Conservation (phyloP, 345 rosid genomes). For the Aquilaria yunnanensis region DNA sequence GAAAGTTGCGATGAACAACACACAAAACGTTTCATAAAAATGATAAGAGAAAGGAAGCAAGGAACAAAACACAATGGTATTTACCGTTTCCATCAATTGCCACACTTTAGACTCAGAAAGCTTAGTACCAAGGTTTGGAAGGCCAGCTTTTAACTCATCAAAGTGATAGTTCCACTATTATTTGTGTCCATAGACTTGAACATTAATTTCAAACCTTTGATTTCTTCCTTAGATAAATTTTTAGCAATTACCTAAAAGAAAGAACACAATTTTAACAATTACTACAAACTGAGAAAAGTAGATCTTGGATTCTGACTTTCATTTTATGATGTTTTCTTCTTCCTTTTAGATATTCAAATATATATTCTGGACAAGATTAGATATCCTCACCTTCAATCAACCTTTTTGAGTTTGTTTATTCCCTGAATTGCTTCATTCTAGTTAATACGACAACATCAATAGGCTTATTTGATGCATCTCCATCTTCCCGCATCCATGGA, state of each 20-base stretch:
- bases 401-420: slow-evolving; percentile 95
- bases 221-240: no score
- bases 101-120: slow-evolving; percentile 83
- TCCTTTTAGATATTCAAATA: no score
- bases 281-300: no score
- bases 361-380: background rate
- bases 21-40: background rate
- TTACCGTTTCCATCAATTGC: slow-evolving; percentile 97
- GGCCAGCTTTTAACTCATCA: slow-evolving; percentile 92
- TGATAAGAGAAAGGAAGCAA: slow-evolving; percentile 7
- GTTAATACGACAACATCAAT: slow-evolving; percentile 77
- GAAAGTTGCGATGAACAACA: slow-evolving; percentile 1
- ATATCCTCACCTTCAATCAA: slow-evolving; percentile 73
- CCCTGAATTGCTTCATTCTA: slow-evolving; percentile 98
- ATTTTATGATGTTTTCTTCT: no score
- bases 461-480: slow-evolving; percentile 31
- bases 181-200: slow-evolving; percentile 21
- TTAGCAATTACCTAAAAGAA: no score
- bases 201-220: no score
- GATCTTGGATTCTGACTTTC: no score
- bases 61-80: slow-evolving; percentile 8
- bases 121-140: slow-evolving; percentile 79
- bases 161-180: slow-evolving; percentile 82
- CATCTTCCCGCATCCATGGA: slow-evolving; percentile 91
- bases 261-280: no score